Conservation (phyloP, 106 monocot species). For the Triglochin maritima region DNA sequence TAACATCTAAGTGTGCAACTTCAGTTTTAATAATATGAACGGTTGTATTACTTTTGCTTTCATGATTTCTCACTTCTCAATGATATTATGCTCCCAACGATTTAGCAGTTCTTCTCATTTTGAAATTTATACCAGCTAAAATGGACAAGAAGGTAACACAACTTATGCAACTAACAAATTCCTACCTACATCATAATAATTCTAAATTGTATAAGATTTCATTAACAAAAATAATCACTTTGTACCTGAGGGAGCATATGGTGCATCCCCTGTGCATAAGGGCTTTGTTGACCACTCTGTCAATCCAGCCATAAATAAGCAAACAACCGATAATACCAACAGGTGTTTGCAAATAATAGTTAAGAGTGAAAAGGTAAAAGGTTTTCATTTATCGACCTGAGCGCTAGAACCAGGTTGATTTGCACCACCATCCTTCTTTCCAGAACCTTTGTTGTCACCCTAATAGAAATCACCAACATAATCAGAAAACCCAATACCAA, state of each 20-base stretch:
- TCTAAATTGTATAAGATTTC: neutral
- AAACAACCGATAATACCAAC: neutral
- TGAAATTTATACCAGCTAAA: neutral
- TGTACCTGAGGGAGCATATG: slow-evolving; percentile 37
- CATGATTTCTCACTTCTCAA: too few species aligned
- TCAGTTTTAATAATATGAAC: too few species aligned
- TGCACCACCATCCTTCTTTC: slow-evolving; percentile 41
- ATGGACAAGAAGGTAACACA: neutral
- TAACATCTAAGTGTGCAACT: too few species aligned
- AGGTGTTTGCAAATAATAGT: neutral
- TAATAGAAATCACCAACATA: slow-evolving; percentile 6
- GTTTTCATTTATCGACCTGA: slow-evolving; percentile 17
- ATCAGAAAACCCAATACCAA: neutral
- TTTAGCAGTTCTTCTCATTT: too few species aligned
- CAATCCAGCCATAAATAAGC: slow-evolving; percentile 3
- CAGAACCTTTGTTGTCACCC: slow-evolving; percentile 50
- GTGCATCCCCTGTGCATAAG: slow-evolving; percentile 30
- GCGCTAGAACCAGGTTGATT: slow-evolving; percentile 20
- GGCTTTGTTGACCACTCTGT: slow-evolving; percentile 25
- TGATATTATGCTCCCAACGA: too few species aligned
- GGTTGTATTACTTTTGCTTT: too few species aligned
- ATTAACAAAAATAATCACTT: neutral
- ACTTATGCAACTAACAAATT: neutral
- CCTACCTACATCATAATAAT: neutral
- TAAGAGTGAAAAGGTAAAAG: neutral